Base-by-base conservation (phyloP, 805 yeast genomes). In the Kluyveromyces lactis region DNA sequence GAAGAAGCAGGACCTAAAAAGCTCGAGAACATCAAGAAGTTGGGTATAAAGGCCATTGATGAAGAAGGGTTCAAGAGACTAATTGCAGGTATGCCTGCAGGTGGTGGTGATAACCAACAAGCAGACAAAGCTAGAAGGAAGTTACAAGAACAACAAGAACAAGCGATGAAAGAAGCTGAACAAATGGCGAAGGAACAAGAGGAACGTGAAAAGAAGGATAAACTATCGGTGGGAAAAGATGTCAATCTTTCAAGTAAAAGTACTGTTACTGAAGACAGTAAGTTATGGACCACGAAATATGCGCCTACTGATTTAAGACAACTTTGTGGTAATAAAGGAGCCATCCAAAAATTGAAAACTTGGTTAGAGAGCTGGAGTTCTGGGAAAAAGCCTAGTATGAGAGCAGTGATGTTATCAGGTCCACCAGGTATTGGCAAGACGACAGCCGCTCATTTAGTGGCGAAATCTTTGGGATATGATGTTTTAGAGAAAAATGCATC, bases 1-100 rank as follows among this genome's bases (percentile, higher is more conserved):
- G 86, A 73, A 38, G 97, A 92, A 49, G 97, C 98, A 2, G 98
- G 98, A 0, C 97, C 97, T 2, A 78, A 86, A n/a, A 92, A 92
- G 60, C 77, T 92, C 31, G 75, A 76, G 51, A 85, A 80, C 53
- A 90, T 94, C 48, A 80, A 76, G 51, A 74, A 77, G 38, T 66
- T 79, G 47, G 72, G 75, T 6, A 76, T 86, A 40, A 89, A 89
- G 60, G 86, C 94, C 30, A 81, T 90, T 43, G 79, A 77, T 52
- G 95, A 92, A 60, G 84, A 75, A 9, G 97, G 97, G 0, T 87
- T 92, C 50, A 62, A 84, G 30, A 77, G 79, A 47, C 67, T 92
- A 46, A 68, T 92, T 33, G 52, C 67, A 17, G 73, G 77, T 5
- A 84, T 90, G 92, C 97, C 98, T 0, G 80, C 79, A 2, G 87